Base-by-base conservation (phyloP, 2,329 filamentous ascomycete genomes). In the Monosporascus sp. region DNA sequence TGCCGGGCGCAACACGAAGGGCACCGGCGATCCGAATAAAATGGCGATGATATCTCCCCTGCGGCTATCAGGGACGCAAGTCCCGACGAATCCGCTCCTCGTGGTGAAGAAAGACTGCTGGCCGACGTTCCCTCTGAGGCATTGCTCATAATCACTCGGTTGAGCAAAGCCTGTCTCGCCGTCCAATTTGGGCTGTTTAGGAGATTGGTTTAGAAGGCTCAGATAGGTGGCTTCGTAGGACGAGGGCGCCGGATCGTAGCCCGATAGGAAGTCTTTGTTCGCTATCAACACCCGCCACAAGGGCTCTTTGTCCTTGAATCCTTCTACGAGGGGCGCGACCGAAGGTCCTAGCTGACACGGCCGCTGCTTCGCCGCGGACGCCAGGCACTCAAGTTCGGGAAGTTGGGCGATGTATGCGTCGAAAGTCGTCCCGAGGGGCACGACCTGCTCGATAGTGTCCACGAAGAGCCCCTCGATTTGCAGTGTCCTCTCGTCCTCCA, bases 401-500 rank as follows among this genome's bases (percentile, higher is more conserved):
- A 54, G 45, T 8, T 48, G 45, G 15, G 18, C 39, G 3, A 51
- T 31, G 27, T 46, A 48, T 3, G 49, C 35, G 5, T 46, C 31
- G 14, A 49, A 7, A 35, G 52, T 48, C n/a, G 17, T 1, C 22
- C 52, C 52, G 31, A 54, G 37, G 6, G n/a, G 45, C n/a, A 48
- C 37, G 7, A 54, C 52, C 2, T 54, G 48, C 15, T 51, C 49
- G n/a, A 54, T 54, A 14, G 39, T 54, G 39, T 54, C 52, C 3
- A 54, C 49, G 52, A 54, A 51, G 14, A 54, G 46, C 2, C 52
- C 52, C 46, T 54, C 52, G 45, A 54, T 49, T 9, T 51, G 49
- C 7, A 54, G 38, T 5, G 52, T 51, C 18, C 39, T 38, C 24
- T 37, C 25, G 17, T 54, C 49, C 14, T 20, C 31, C 15, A 54